Percentiles rank a stretch among this genome's conserved stretches.
phyloP scores from a whole-genome alignment of 2,329 filamentous ascomycete genomes.

The Pseudogymnoascus sp. region DNA sequence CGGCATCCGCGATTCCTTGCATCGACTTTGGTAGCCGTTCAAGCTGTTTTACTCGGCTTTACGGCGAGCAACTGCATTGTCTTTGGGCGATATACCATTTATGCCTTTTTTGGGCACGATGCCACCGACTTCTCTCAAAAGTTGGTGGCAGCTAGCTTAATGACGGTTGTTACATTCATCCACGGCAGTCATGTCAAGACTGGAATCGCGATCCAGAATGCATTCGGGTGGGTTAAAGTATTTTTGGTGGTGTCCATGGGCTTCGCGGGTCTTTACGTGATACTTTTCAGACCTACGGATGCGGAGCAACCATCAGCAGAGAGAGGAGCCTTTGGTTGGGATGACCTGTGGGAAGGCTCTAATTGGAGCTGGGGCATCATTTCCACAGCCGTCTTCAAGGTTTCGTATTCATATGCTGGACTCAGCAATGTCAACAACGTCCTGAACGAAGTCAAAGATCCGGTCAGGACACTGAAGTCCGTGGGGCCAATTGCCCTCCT shows the following conservation, averaged over 20 bases:
- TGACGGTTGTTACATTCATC: constrained; percentile 48
- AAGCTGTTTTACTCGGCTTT: constrained; percentile 42
- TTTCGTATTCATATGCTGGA: constrained; percentile 47
- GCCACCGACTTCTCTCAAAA: constrained; percentile 39
- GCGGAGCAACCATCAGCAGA: neutral
- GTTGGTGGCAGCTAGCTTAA: constrained; percentile 38
- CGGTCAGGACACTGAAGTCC: constrained; percentile 46
- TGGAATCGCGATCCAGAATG: constrained; percentile 52
- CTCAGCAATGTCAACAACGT: constrained; percentile 48
- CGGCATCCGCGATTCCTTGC: constrained; percentile 42
- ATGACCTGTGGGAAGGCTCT: constrained; percentile 52
- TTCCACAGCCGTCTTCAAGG: constrained; percentile 46
- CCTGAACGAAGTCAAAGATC: constrained; percentile 49
- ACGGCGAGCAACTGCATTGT: constrained; percentile 44
- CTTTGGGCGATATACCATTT: constrained; percentile 43
- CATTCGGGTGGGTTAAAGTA: constrained; percentile 56
- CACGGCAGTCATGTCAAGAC: constrained; percentile 50
- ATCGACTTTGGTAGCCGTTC: constrained; percentile 43
- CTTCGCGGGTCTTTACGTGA: constrained; percentile 49
- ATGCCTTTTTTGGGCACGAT: constrained; percentile 31
- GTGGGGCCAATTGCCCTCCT: constrained; percentile 46
- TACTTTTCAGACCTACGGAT: constrained; percentile 35
- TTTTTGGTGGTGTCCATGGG: constrained; percentile 53
- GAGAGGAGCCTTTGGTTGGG: constrained; percentile 32
- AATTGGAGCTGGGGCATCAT: constrained; percentile 62